These are phyloP conservation scores for Coemansia sp. DNA, from an alignment of 192 early-diverging fungal genomes.

Conservation along the genomic window DNA sequence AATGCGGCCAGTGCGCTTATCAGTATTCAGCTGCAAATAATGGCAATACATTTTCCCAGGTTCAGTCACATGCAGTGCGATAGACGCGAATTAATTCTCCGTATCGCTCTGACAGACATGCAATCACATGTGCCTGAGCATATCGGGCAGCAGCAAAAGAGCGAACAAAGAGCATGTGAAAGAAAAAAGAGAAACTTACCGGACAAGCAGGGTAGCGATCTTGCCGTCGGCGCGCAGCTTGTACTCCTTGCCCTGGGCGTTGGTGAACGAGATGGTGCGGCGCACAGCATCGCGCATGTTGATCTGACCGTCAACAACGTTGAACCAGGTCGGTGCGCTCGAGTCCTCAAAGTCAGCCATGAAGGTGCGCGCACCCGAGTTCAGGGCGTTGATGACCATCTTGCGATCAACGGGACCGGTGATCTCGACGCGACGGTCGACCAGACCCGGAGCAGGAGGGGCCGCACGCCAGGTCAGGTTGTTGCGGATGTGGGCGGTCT, in stretches of 20 bases:
- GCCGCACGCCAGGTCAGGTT: slow-evolving; percentile 89
- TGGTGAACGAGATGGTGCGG: slow-evolving; percentile 82
- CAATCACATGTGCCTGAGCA: slow-evolving; percentile 5
- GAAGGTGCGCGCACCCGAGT: slow-evolving; percentile 89
- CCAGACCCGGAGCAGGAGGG: slow-evolving; percentile 82
- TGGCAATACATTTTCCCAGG: background rate
- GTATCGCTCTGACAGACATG: background rate
- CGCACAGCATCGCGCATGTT: slow-evolving; percentile 93
- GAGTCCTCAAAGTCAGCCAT: slow-evolving; percentile 99
- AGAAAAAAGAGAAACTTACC: slow-evolving; percentile 53
- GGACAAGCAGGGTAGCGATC: slow-evolving; percentile 86
- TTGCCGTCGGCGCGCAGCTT: slow-evolving; percentile 86
- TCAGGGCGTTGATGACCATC: slow-evolving; percentile 99
- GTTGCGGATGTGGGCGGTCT: slow-evolving; percentile 88
- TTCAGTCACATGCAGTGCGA: slow-evolving; percentile 15
- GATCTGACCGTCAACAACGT: slow-evolving; percentile 83
- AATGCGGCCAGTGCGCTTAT: too few species aligned
- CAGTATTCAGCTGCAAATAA: background rate
- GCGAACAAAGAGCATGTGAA: slow-evolving; percentile 14
- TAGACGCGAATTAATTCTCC: too few species aligned
- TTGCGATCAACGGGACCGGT: slow-evolving; percentile 97
- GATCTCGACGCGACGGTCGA: slow-evolving; percentile 94
- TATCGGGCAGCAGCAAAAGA: background rate
- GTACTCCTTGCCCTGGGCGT: slow-evolving; percentile 91
- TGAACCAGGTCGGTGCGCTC: slow-evolving; percentile 96